Base-by-base conservation (phyloP, 75 land plant genomes). In the Cryptomeria japonica region DNA sequence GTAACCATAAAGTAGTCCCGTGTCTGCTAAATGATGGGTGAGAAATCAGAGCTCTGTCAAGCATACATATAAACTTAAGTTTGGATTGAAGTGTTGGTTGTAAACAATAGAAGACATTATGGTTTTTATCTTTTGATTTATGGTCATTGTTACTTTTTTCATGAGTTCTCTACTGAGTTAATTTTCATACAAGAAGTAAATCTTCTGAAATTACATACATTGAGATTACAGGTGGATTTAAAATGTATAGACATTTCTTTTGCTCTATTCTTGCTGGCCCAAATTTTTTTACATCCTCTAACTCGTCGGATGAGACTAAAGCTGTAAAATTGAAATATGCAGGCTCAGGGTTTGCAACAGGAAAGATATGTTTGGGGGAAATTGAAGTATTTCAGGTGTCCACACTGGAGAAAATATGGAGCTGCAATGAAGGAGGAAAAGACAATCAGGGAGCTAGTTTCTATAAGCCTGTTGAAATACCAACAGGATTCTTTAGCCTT, bases 261-360 rank as follows among this genome's bases (percentile, higher is more conserved):
- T 34, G 37, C 37, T 75, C 16, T 75, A 1, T 75, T 75, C 16
- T 1, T 13, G 34, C 77, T 2, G 15, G 77, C 32, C 13, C 13
- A 12, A 75, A 75, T 34, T 2, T 2, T 32, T 75, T 7, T 75
- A 14, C 12, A 32, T 75, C 4, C n/a, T 25, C 5, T 34, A 75
- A 34, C 5, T 25, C 28, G 7, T 64, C 0, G 8, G 70, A 64
- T 64, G 70, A 64, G 25, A 64, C 70, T 64, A 28, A 80, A 80
- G 70, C n/a, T 64, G 25, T 64, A 31, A 64, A 44, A 49, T 22
- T 55, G 87, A 85, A 37, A 49, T 76, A 47, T 86, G 85, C 85
- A 96, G 97, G 93, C 39, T 88, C 86, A 0, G 94, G 91, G 51
- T 96, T 96, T 90, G 98, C 91, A 38, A 87, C 86, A 18, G 96